phyloP scores from a whole-genome alignment of 116 monocot species.

The Papilionanthe hybrid region DNA sequence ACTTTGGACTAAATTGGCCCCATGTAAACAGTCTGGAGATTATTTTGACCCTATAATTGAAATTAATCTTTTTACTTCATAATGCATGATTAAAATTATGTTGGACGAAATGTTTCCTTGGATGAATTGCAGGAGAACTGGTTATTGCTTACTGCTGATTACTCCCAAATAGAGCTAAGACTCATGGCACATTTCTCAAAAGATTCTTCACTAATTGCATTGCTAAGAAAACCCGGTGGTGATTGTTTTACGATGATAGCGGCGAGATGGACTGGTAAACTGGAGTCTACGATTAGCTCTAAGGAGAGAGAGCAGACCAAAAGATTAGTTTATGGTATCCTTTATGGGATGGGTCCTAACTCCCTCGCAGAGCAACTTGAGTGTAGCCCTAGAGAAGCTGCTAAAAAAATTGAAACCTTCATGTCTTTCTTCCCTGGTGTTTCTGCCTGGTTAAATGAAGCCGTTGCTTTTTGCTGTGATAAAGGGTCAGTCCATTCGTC shows the following conservation, averaged over 20 bases:
- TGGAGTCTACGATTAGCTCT: conserved; percentile 41
- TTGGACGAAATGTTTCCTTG: neutral
- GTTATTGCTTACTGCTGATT: conserved; percentile 86
- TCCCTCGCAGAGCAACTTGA: conserved; percentile 86
- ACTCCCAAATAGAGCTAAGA: conserved; percentile 93
- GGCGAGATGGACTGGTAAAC: conserved; percentile 78
- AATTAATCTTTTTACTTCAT: neutral
- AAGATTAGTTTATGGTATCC: conserved; percentile 90
- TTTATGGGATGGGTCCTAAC: conserved; percentile 95
- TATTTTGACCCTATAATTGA: too few relatives aligned
- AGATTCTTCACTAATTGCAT: conserved; percentile 61
- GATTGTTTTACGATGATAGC: conserved; percentile 93
- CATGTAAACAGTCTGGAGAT: too few relatives aligned
- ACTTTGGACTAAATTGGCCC: too few relatives aligned
- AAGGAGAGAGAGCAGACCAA: conserved; percentile 86
- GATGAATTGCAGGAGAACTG: conserved; percentile 67
- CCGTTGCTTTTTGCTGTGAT: conserved; percentile 55
- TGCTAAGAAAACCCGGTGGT: conserved; percentile 86
- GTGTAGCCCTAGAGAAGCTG: conserved; percentile 76
- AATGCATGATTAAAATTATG: neutral
- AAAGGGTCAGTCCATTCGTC: conserved; percentile 60
- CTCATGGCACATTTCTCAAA: conserved; percentile 96
- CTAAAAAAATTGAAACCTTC: conserved; percentile 73
- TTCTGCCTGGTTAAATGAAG: conserved; percentile 78
- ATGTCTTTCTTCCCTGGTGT: conserved; percentile 80